Evolutionary conservation across 108 stramenopile genomes (phyloP), one percentile per base, ranked within the genome.

Genomic region (Epipyxis sp.): DNA sequence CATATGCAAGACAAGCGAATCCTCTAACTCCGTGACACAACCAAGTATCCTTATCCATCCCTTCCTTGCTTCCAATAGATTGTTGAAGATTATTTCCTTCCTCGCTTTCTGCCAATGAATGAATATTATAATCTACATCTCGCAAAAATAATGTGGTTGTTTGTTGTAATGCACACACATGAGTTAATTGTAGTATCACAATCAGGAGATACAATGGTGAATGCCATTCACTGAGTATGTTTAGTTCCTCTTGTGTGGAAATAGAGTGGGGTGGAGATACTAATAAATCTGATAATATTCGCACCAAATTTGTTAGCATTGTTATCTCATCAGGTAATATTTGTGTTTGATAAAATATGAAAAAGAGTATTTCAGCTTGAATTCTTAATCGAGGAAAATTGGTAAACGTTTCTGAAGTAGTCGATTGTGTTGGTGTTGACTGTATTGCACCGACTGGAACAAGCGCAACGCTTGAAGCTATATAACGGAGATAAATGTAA

Each of bases 91-190:
- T 16, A 25, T 65, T 29, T 25, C 61, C 34, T 20, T 20, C 54
- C 25, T 57, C 54, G 16, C 54, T 16, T 25, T 20, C 54, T 57
- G 54, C 20, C 25, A 20, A 25, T 57, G 25, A 16, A 25, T 57
- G 54, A 25, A 16, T 25, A 57, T n/a, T n/a, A n/a, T n/a, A n/a
- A n/a, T n/a, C n/a, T 3, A 37, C 61, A 3, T 65, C 35, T 37
- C 61, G 3, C 61, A 37, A 65, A 6, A 13, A 32, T 10, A 65
- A 32, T 6, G 6, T 25, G 10, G 10, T 37, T 6, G 6, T 65
- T 37, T 65, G 61, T 32, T 65, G 61, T 6, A 65, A 37, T 32
- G 61, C 61, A 65, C 61, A 37, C 10, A 65, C 35, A 3, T 32
- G 25, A 29, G 61, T 37, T 3, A 65, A 32, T 25, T 65, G 34